These are phyloP conservation scores for Rhynchosporium graminicola DNA, from an alignment of 2,329 filamentous ascomycete genomes.

Conservation along the genomic window DNA sequence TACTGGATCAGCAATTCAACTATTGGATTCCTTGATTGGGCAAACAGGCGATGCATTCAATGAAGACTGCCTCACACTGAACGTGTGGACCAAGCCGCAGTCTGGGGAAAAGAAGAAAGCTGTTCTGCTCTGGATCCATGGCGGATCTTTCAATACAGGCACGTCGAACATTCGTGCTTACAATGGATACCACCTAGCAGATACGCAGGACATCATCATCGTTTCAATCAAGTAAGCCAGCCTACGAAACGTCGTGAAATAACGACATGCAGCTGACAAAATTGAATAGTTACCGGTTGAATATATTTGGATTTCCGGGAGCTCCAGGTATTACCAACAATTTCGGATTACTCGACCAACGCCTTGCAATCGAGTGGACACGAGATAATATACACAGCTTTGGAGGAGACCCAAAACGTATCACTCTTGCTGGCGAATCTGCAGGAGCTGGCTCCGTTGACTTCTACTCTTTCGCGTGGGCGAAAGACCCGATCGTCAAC, in stretches of 20 bases:
- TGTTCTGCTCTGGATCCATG: conserved; percentile 48
- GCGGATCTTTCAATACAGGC: conserved; percentile 45
- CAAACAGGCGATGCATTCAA: conserved; percentile 12
- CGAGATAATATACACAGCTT: conserved; percentile 54
- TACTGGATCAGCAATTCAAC: conserved; percentile 1
- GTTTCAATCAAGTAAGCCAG: conserved; percentile 48
- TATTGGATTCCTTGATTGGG: conserved; percentile 14
- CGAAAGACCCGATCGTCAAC: conserved; percentile 32
- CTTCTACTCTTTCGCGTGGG: conserved; percentile 47
- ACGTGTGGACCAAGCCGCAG: conserved; percentile 42
- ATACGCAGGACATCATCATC: conserved; percentile 46
- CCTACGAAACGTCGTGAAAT: not conserved
- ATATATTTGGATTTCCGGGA: conserved; percentile 32
- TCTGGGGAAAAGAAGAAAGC: conserved; percentile 40
- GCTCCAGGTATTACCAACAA: conserved; percentile 21
- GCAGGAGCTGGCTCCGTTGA: conserved; percentile 42
- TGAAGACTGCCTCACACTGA: conserved; percentile 43
- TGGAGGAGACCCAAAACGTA: conserved; percentile 45
- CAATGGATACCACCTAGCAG: conserved; percentile 46
- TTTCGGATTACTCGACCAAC: conserved; percentile 60
- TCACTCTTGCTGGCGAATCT: conserved; percentile 47
- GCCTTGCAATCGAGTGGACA: conserved; percentile 58
- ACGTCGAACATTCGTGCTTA: conserved; percentile 42
- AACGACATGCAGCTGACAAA: not conserved
- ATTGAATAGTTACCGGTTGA: conserved; percentile 26